Conservation (phyloP, 345 rosid species). For the thale cress (Arabidopsis thaliana) region TAIR10.1 NC_003074.8:9650501-9651000, state of each 20-base stretch:
- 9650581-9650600: not conserved
- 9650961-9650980: not conserved
- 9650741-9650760: not conserved
- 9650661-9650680: slow-evolving; percentile 95
- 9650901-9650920: slow-evolving; percentile 74
- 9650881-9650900: slow-evolving; percentile 92
- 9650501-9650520: slow-evolving; percentile 5
- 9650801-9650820: slow-evolving; percentile 33
- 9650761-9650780: not conserved
- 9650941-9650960: not conserved
- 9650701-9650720: slow-evolving; percentile 84
- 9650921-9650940: slow-evolving; percentile 49
- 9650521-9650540: not conserved
- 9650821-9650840: slow-evolving; percentile 99
- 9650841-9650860: slow-evolving; percentile 95
- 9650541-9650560: not conserved
- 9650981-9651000: not conserved
- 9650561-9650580: not conserved
- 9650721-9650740: slow-evolving; percentile 59
- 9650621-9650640: slow-evolving; percentile 72
- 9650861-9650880: slow-evolving; percentile 95
- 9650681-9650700: slow-evolving; percentile 92
- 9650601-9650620: slow-evolving; percentile 63
- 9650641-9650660: slow-evolving; percentile 65
- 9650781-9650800: not conserved